Evolutionary conservation across 1,284 basidiomycete genomes (phyloP), one percentile per base, ranked within the genome.

Genomic region (Phellinidium pouzarii): DNA sequence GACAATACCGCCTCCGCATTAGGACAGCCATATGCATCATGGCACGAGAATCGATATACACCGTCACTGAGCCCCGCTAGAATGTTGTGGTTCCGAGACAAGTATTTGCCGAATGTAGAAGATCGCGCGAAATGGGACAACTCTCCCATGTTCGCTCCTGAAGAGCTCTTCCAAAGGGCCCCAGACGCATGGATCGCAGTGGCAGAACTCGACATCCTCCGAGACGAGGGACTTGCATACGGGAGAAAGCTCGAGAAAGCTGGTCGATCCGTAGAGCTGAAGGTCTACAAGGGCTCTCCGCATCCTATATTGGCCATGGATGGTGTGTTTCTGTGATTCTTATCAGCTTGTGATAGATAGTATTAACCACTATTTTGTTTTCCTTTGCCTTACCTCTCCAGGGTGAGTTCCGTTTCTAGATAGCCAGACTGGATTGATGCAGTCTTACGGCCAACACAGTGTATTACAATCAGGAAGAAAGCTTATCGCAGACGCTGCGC

Each of bases 261-360:
- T 4, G 84, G 84, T 0, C 75, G 80, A 2, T 65, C 74, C 8
- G 78, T 77, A 5, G 75, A 82, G 48, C 65, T 75, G 0, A 75
- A 74, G 62, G 66, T 79, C 2, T 85, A 85, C 62, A 73, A 76
- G 59, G 73, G 75, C 17, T 79, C 76, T 4, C 80, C 84, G 20
- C 83, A 86, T 66, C 82, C 80, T 0, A 78, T 84, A 44, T 78
- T 85, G 75, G 78, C 79, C 4, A 81, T 85, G 78, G 82, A 85
- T 57, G 79, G 81, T 75, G 55, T 59, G 76, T 66, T 22, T 41
- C 62, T 50, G 58, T 60, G 59, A 5, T 45, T 5, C 42, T 27
- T 36, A 17, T 27, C 48, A 17, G 34, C 48, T 48, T 36, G 57
- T 22, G 19, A 14, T 49, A 17, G 11, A 46, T 8, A 23, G 12